A percentile compares a stretch with the other conserved stretches of the same genome.
phyloP scores from a whole-genome alignment of 164 flowering plant species.

The Kalanchoe fedtschenkoi region DNA sequence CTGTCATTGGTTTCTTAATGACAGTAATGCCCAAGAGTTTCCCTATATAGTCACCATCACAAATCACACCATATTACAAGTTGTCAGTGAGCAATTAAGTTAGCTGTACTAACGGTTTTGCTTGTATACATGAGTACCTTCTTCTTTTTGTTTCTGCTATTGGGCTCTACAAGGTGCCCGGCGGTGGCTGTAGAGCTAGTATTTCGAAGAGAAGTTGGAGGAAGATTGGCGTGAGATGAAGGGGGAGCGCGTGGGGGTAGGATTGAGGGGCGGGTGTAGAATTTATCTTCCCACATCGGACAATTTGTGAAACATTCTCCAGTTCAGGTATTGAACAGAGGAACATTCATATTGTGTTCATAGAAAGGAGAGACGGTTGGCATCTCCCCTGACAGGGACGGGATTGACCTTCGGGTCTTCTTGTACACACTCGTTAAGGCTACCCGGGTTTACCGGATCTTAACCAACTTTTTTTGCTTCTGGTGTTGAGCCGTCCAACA shows the following conservation, averaged over 20 bases:
- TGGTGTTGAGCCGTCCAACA: no score
- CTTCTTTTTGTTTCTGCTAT: background rate
- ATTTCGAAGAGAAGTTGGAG: background rate
- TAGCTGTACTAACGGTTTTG: no score
- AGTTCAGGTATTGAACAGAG: no score
- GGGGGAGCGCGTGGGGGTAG: no score
- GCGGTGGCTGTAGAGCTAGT: background rate
- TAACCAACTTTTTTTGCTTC: background rate
- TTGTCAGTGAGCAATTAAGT: no score
- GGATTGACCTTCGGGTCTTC: slow-evolving; percentile 39
- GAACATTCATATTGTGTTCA: slow-evolving; percentile 26
- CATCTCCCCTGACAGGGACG: slow-evolving; percentile 62
- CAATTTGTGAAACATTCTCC: background rate
- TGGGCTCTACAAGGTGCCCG: background rate
- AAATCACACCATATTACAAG: no score
- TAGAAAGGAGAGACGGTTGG: slow-evolving; percentile 60
- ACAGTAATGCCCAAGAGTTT: no score
- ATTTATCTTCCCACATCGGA: background rate
- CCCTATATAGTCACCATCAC: no score
- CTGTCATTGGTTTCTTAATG: no score
- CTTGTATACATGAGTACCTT: background rate
- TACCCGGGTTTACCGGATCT: slow-evolving; percentile 9
- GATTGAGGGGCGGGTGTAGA: background rate
- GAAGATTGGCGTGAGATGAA: background rate
- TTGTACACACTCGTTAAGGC: slow-evolving; percentile 12